Evolutionary conservation across 768 basidiomycete genomes (phyloP), one percentile per base, ranked within the genome.

Genomic region (Kwoniella mangroviensis): DNA sequence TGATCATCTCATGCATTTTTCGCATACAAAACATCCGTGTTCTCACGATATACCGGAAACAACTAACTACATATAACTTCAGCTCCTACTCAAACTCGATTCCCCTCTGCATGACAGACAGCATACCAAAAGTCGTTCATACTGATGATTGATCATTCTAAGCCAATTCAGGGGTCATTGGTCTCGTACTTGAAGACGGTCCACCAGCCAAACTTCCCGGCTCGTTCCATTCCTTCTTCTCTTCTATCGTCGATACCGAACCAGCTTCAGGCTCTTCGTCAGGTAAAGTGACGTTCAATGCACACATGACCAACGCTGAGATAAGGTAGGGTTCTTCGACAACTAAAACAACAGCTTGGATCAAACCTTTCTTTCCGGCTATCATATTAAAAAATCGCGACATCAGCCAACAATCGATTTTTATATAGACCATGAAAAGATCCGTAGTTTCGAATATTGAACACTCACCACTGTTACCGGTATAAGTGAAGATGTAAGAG

Each of bases 401-500:
- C 9, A 34, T 34, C 34, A 34, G 34, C 34, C 34, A n/a, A n/a
- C n/a, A n/a, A n/a, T n/a, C n/a, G n/a, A n/a, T n/a, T n/a, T n/a
- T n/a, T n/a, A n/a, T n/a, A n/a, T n/a, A n/a, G n/a, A n/a, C n/a
- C n/a, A n/a, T n/a, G n/a, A n/a, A n/a, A n/a, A n/a, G n/a, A n/a
- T n/a, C n/a, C n/a, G n/a, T n/a, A n/a, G n/a, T n/a, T n/a, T n/a
- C n/a, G n/a, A n/a, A n/a, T n/a, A n/a, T n/a, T n/a, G n/a, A n/a
- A n/a, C n/a, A n/a, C n/a, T 66, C 55, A 66, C 65, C 53, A 67
- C 65, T 75, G 56, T 43, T 52, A 22, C 74, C 71, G 24, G 57
- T 75, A 63, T 75, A 73, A 24, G 73, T 74, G 71, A 74, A 74
- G 53, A 74, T 60, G 68, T 74, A 74, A 60, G 45, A 65, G 70